Conservation (phyloP, 1,139 yeast species). For the Hyphopichia burtonii region DNA sequence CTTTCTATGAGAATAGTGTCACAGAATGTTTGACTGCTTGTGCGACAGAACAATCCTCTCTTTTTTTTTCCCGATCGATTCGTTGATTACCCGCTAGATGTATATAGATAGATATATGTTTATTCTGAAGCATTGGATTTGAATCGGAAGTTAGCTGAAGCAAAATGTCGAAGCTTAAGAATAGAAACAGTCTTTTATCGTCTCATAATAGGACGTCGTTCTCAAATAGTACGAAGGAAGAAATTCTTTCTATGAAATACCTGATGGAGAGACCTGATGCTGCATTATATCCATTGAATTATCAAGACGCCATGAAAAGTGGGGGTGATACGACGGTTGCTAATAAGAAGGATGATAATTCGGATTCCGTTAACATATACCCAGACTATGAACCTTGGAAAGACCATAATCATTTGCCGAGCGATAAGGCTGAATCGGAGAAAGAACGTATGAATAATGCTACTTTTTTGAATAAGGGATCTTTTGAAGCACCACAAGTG, state of each 20-base stretch:
- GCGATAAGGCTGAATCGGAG: slow-evolving; percentile 21
- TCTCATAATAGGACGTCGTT: slow-evolving; percentile 27
- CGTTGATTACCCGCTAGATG: too few relatives aligned
- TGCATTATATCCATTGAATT: slow-evolving; percentile 37
- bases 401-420: slow-evolving; percentile 54
- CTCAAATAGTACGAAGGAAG: slow-evolving; percentile 30
- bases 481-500: slow-evolving; percentile 58
- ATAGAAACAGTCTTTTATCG: slow-evolving; percentile 35
- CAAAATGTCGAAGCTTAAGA: slow-evolving; percentile 35
- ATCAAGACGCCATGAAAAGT: slow-evolving; percentile 8
- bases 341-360: background rate
- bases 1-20: too few relatives aligned
- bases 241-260: slow-evolving; percentile 35
- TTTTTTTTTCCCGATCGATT: too few relatives aligned
- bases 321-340: slow-evolving; percentile 5
- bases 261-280: slow-evolving; percentile 36
- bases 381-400: slow-evolving; percentile 86
- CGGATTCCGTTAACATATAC: slow-evolving; percentile 27
- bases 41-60: too few relatives aligned
- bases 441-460: slow-evolving; percentile 29
- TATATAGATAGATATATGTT: too few relatives aligned
- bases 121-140: too few relatives aligned
- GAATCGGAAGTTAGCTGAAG: background rate
- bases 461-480: slow-evolving; percentile 41
- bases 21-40: too few relatives aligned